phyloP scores from a whole-genome alignment of 2,329 filamentous ascomycete genomes.

The Akanthomyces lecanii region DNA sequence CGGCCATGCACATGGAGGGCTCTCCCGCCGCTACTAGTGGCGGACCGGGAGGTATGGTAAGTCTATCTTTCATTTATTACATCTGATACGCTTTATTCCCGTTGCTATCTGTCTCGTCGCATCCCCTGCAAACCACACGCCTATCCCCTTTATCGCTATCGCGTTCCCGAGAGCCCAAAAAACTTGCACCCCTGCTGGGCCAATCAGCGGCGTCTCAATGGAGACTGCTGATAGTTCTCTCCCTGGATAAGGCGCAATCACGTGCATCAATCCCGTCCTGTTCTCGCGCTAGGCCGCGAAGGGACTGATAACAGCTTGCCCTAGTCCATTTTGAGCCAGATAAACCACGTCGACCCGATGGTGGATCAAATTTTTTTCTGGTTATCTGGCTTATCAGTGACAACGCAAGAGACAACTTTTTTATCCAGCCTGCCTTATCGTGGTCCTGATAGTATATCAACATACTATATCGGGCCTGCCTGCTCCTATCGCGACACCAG shows the following conservation, averaged over 20 bases:
- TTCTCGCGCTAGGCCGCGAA: slow-evolving; percentile 6
- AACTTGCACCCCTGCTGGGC: neutral
- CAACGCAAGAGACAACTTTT: slow-evolving; percentile 29
- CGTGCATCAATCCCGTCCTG: slow-evolving; percentile 26
- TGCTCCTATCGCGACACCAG: slow-evolving; percentile 20
- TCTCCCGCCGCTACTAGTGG: slow-evolving; percentile 40
- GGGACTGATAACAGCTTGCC: slow-evolving; percentile 4
- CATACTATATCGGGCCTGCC: slow-evolving; percentile 26
- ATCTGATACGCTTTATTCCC: slow-evolving; percentile 15
- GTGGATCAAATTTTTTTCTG: slow-evolving; percentile 17
- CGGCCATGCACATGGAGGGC: slow-evolving; percentile 12
- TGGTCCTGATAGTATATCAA: slow-evolving; percentile 30
- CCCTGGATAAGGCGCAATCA: slow-evolving; percentile 24
- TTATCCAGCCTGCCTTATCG: slow-evolving; percentile 37
- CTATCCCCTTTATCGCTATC: slow-evolving; percentile 18
- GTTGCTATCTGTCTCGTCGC: slow-evolving; percentile 14
- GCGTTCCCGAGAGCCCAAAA: neutral
- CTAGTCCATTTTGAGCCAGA: slow-evolving; percentile 12
- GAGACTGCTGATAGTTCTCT: neutral
- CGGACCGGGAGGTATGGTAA: slow-evolving; percentile 39
- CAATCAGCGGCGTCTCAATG: slow-evolving; percentile 15
- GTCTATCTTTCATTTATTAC: slow-evolving; percentile 23
- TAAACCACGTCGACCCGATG: slow-evolving; percentile 9
- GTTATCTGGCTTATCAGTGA: slow-evolving; percentile 34
- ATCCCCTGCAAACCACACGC: neutral